Conservation (phyloP, 139 green algal genomes). For the Chlamydomonas sp. region DNA sequence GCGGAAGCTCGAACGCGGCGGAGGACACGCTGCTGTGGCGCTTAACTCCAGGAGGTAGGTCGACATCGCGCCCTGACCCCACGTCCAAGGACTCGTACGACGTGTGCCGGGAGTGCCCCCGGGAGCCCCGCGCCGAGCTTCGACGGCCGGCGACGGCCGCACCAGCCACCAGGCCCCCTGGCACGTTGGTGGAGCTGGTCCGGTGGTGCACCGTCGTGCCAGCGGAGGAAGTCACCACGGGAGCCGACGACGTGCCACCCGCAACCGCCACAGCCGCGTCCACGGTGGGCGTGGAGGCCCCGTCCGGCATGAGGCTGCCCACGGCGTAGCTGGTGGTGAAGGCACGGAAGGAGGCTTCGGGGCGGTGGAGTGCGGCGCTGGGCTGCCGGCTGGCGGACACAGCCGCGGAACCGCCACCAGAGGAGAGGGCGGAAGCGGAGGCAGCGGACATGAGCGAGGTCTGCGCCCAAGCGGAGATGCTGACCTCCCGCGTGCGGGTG, state of each 20-base stretch:
- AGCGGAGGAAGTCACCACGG: too few species aligned
- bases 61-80: background rate
- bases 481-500: slow-evolving; percentile 13
- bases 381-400: background rate
- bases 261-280: too few species aligned
- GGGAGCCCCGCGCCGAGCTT: background rate
- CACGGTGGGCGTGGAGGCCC: too few species aligned
- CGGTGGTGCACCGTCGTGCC: too few species aligned
- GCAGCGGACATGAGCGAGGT: background rate
- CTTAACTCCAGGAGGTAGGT: background rate
- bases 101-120: slow-evolving; percentile 13
- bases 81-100: slow-evolving; percentile 27
- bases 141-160: background rate
- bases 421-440: background rate
- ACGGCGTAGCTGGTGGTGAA: too few species aligned
- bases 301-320: too few species aligned
- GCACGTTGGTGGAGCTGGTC: too few species aligned
- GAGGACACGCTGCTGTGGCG: background rate
- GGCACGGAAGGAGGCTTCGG: too few species aligned
- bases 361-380: too few species aligned
- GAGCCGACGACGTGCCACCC: too few species aligned
- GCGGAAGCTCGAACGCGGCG: background rate
- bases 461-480: slow-evolving; percentile 8
- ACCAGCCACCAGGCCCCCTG: background rate
- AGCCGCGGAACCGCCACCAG: background rate